Percentiles rank a stretch among this genome's conserved stretches.
These are phyloP conservation scores for Phytopythium boreale DNA, from an alignment of 352 stramenopile genomes.

Conservation along the genomic window DNA sequence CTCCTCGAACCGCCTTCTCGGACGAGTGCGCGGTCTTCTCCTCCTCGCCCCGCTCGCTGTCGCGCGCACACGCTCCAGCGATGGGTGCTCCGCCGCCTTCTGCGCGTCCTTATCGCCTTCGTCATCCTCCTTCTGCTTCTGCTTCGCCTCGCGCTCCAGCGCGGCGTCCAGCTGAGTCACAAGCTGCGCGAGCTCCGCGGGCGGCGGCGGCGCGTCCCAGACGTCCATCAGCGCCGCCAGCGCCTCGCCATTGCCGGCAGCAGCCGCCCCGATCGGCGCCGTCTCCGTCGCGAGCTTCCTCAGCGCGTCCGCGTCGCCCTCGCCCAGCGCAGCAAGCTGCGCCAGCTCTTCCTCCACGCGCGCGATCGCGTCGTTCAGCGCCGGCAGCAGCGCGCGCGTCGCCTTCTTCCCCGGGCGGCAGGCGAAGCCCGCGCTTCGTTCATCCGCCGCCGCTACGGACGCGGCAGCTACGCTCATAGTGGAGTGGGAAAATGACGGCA, in stretches of 20 bases:
- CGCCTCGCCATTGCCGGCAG: conserved; percentile 12
- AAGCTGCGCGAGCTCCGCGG: conserved; percentile 35
- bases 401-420: conserved; percentile 8
- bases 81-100: conserved; percentile 9
- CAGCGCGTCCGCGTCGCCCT: conserved; percentile 40
- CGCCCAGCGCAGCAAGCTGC: conserved; percentile 41
- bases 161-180: conserved; percentile 39
- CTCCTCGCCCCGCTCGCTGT: conserved; percentile 3
- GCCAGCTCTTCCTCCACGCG: conserved; percentile 51
- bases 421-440: background rate
- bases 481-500: no score
- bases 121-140: conserved; percentile 1
- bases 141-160: conserved; percentile 16
- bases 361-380: conserved; percentile 55
- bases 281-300: conserved; percentile 19
- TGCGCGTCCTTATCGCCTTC: background rate
- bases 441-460: no score
- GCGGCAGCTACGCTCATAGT: no score
- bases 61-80: conserved; percentile 18
- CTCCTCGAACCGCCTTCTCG: conserved; percentile 31
- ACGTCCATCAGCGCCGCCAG: conserved; percentile 46
- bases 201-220: conserved; percentile 36
- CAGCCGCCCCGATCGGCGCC: conserved; percentile 29
- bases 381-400: conserved; percentile 31
- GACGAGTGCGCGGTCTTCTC: conserved; percentile 20